Evolutionary conservation across 306 rosid species (phyloP), one percentile per base, ranked within the genome.

Genomic region (Geum urbanum): DNA sequence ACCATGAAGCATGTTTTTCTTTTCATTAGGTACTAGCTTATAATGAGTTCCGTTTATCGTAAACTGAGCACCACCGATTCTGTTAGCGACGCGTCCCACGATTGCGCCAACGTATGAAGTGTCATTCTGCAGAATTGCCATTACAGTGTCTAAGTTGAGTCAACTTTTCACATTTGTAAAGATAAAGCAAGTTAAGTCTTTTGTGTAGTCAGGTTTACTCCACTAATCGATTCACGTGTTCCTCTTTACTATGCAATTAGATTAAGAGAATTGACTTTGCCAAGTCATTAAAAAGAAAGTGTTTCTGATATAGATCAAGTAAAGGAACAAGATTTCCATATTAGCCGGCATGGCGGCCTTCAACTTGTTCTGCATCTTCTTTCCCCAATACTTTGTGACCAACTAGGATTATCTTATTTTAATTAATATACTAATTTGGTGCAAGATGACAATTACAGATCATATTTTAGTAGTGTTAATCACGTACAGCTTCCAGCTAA

Each of bases 1-100:
- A 92, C 97, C 98, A 76, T 92, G 98, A 69, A 92, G 88, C 18
- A 81, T 80, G 65, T 86, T 90, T 66, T 90, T 90, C 66, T 88
- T 89, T 49, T 79, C 88, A 75, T 92, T 92, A 39, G 92, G 84
- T 74, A 81, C 77, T 70, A 92, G 58, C 80, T 85, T 90, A 80
- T 85, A 90, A 43, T 72, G 86, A 35, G 65, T 79, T 70, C 97
- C 89, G 15, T 90, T 69, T 43, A 86, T 69, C 53, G 76, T 85
- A 73, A 92, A 92, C 50, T 83, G 85, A 32, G 98, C 97, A 11
- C 96, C 91, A 8, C 90, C 92, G 20, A 90, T 84, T 81, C 98
- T 84, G 72, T 90, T 92, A 5, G 98, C 98, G 63, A 90, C 87
- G 32, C 98, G 53, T 63, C 98, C 98, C 32, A 92, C 91, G 22